Conservation (phyloP, 192 early-diverging fungal species). For the Mortierella alpina region DNA sequence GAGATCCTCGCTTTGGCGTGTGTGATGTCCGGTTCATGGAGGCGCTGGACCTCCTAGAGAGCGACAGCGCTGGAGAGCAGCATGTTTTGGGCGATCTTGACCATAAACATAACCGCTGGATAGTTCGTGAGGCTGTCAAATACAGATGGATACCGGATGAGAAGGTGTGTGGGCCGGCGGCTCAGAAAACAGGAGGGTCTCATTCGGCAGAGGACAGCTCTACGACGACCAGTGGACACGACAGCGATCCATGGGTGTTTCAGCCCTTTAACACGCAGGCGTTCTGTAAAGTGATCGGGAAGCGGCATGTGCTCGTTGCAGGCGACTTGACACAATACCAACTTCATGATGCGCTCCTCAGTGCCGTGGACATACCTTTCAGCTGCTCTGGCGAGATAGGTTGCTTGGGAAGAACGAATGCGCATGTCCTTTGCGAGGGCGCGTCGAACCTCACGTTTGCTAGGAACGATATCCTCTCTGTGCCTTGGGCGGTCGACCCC, state of each 20-base stretch:
- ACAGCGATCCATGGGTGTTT: conserved; percentile 3
- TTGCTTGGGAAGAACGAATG: conserved; percentile 39
- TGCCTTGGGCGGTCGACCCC: conserved; percentile 13
- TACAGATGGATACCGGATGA: conserved; percentile 46
- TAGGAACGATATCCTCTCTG: conserved; percentile 63
- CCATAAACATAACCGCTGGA: conserved; percentile 4
- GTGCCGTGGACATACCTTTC: conserved; percentile 56
- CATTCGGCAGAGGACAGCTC: neutral
- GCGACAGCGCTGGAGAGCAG: neutral
- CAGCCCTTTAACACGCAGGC: conserved; percentile 5
- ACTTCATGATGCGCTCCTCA: conserved; percentile 61
- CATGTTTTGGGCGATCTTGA: conserved; percentile 24
- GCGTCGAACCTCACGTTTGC: conserved; percentile 29
- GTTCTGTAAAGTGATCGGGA: conserved; percentile 49
- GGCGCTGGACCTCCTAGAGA: conserved; percentile 2
- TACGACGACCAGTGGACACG: neutral
- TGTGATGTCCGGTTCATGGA: conserved; percentile 28
- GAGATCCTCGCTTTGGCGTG: conserved; percentile 4
- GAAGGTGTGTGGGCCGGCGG: conserved; percentile 38
- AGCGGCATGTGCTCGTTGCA: conserved; percentile 55
- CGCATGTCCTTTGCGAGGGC: neutral
- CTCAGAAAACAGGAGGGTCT: neutral
- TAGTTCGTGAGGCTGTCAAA: conserved; percentile 40
- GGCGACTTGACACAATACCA: conserved; percentile 65
- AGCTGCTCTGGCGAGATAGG: conserved; percentile 61